phyloP scores from a whole-genome alignment of 345 rosid species.

The Eucalyptus polybractea region DNA sequence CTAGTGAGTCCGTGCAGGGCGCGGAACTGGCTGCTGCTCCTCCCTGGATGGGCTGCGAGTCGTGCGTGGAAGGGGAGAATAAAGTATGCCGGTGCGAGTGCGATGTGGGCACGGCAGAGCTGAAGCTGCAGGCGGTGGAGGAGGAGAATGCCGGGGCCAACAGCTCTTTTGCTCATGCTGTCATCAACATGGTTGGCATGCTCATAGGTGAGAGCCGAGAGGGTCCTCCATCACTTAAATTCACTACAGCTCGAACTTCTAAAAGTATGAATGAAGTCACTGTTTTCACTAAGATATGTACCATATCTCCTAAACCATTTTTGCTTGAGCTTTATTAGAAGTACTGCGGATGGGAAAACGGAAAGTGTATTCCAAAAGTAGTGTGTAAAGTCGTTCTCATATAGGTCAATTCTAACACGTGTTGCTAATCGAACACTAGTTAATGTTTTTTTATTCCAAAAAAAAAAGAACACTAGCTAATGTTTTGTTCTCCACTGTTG shows the following conservation, averaged over 20 bases:
- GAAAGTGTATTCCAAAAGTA: not conserved
- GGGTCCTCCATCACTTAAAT: not conserved
- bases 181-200: conserved; percentile 79
- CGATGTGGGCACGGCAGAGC: not conserved
- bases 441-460: too few species aligned
- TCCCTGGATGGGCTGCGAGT: conserved; percentile 3
- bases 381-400: not conserved
- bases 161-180: conserved; percentile 57
- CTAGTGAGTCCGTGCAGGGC: conserved; percentile 9
- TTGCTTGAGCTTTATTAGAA: not conserved
- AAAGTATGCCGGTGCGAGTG: conserved; percentile 8
- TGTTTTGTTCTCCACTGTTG: not conserved
- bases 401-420: not conserved
- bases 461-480: not conserved
- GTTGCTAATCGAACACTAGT: not conserved
- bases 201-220: conserved; percentile 42
- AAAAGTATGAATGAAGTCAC: not conserved
- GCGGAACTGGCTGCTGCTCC: not conserved
- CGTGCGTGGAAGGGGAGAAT: conserved; percentile 22
- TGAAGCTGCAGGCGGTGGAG: not conserved
- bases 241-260: not conserved
- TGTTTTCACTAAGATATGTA: not conserved
- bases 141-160: not conserved
- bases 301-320: not conserved
- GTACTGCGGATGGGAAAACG: not conserved